These are phyloP conservation scores for Neonothopanus nambi DNA, from an alignment of 1,284 basidiomycete genomes.

Conservation along the genomic window DNA sequence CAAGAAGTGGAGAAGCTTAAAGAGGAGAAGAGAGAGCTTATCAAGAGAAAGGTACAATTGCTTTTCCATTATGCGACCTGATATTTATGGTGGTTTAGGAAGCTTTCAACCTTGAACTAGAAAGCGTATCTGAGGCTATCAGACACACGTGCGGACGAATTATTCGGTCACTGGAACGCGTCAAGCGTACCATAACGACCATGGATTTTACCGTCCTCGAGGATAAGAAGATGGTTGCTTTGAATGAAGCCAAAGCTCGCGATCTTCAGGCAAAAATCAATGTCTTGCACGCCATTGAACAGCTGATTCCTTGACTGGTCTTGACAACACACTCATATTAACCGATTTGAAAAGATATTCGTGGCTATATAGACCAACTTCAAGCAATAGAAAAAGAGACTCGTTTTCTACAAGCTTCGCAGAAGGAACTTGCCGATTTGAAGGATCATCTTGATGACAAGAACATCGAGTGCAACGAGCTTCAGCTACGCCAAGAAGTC, in stretches of 20 bases:
- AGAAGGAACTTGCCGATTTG: constrained; percentile 64
- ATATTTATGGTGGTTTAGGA: constrained; percentile 40
- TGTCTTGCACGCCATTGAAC: constrained; percentile 72
- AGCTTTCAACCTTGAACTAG: constrained; percentile 55
- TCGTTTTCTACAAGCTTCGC: constrained; percentile 56
- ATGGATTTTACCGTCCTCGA: constrained; percentile 66
- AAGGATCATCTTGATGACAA: constrained; percentile 69
- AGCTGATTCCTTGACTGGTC: constrained; percentile 40
- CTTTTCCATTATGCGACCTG: constrained; percentile 1
- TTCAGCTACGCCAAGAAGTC: constrained; percentile 68
- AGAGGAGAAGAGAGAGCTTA: constrained; percentile 58
- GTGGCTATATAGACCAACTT: constrained; percentile 67
- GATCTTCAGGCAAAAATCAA: constrained; percentile 77
- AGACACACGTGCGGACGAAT: constrained; percentile 67
- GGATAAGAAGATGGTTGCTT: constrained; percentile 59
- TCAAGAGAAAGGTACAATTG: constrained; percentile 51
- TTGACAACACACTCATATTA: not conserved
- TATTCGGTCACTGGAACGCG: constrained; percentile 85
- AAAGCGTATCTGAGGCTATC: constrained; percentile 59
- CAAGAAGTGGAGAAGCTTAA: constrained; percentile 69
- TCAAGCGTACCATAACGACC: constrained; percentile 73
- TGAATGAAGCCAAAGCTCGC: constrained; percentile 69
- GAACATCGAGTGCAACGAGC: constrained; percentile 69
- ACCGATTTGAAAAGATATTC: constrained; percentile 53
- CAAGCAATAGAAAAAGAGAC: constrained; percentile 73